phyloP scores from a whole-genome alignment of 192 early-diverging fungal genomes.

The Geranomyces variabilis region DNA sequence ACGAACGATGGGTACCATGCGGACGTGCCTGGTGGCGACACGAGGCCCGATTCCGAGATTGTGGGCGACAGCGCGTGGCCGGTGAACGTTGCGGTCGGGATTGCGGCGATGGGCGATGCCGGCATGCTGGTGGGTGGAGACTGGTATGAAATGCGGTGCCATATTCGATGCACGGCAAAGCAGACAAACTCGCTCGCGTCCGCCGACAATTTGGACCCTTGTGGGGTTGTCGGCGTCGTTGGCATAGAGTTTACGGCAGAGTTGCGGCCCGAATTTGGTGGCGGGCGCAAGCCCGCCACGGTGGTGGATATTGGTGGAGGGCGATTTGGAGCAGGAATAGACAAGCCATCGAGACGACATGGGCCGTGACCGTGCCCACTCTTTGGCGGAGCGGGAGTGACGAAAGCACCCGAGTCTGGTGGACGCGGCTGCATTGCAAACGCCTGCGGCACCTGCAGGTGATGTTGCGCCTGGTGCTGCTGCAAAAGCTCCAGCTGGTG shows the following conservation, averaged over 20 bases:
- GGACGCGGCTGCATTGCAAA: neutral
- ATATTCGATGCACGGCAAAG: constrained; percentile 44
- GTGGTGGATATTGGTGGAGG: neutral
- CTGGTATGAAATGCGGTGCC: constrained; percentile 31
- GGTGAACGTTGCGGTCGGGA: neutral
- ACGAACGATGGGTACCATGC: constrained; percentile 40
- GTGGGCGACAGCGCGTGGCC: neutral
- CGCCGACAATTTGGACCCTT: constrained; percentile 18
- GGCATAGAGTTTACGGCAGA: neutral
- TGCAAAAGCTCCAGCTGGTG: no score
- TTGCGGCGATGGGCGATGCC: neutral
- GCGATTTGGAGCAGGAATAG: neutral
- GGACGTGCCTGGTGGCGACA: constrained; percentile 34
- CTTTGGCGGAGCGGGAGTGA: constrained; percentile 18
- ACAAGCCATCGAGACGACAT: constrained; percentile 9
- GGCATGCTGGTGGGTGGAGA: constrained; percentile 5
- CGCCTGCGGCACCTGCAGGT: neutral
- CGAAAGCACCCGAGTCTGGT: constrained; percentile 28
- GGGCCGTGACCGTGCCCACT: neutral
- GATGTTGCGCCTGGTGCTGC: neutral
- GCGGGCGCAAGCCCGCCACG: no score
- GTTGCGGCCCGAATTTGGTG: neutral
- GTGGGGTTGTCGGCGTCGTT: constrained; percentile 14
- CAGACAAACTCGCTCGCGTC: constrained; percentile 47
- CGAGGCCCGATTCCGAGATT: constrained; percentile 1